A percentile compares a stretch with the other conserved stretches of the same genome.
phyloP scores from a whole-genome alignment of 2,329 filamentous ascomycete genomes.

The Pseudogymnoascus sp. region DNA sequence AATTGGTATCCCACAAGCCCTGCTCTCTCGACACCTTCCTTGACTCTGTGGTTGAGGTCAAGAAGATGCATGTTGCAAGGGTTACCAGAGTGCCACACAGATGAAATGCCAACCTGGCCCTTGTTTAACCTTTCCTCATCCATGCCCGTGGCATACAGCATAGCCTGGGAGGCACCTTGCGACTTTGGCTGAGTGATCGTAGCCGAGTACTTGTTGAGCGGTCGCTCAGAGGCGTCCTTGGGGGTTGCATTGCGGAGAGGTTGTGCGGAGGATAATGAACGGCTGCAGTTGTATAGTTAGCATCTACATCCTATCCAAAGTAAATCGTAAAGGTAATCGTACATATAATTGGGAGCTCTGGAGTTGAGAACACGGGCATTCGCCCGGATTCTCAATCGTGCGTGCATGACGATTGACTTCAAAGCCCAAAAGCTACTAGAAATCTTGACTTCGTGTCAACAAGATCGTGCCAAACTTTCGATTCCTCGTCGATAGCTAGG shows the following conservation, averaged over 20 bases:
- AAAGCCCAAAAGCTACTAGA: neutral
- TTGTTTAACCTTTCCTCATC: slow-evolving; percentile 85
- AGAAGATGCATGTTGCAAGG: slow-evolving; percentile 99
- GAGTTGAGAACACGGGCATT: slow-evolving; percentile 23
- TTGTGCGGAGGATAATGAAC: slow-evolving; percentile 26
- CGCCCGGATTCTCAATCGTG: slow-evolving; percentile 26
- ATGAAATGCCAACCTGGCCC: slow-evolving; percentile 94
- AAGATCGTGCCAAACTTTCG: neutral
- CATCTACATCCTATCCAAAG: slow-evolving; percentile 14
- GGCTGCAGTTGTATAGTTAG: slow-evolving; percentile 18
- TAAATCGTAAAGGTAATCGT: slow-evolving; percentile 16
- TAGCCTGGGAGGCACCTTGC: slow-evolving; percentile 95
- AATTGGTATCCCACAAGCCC: slow-evolving; percentile 91
- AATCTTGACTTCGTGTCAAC: slow-evolving; percentile 1
- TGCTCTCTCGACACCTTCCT: slow-evolving; percentile 63
- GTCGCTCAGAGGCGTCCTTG: slow-evolving; percentile 20
- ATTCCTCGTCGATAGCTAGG: neutral
- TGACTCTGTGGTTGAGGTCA: slow-evolving; percentile 52
- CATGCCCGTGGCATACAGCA: slow-evolving; percentile 94
- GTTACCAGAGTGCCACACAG: slow-evolving; percentile 96
- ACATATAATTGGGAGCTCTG: slow-evolving; percentile 27
- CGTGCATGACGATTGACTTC: slow-evolving; percentile 1
- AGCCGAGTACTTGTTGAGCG: slow-evolving; percentile 77
- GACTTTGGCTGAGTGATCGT: slow-evolving; percentile 94
- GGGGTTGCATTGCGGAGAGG: slow-evolving; percentile 20